phyloP scores from a whole-genome alignment of 495 filamentous ascomycete species.

The Aspergillus affinis region DNA sequence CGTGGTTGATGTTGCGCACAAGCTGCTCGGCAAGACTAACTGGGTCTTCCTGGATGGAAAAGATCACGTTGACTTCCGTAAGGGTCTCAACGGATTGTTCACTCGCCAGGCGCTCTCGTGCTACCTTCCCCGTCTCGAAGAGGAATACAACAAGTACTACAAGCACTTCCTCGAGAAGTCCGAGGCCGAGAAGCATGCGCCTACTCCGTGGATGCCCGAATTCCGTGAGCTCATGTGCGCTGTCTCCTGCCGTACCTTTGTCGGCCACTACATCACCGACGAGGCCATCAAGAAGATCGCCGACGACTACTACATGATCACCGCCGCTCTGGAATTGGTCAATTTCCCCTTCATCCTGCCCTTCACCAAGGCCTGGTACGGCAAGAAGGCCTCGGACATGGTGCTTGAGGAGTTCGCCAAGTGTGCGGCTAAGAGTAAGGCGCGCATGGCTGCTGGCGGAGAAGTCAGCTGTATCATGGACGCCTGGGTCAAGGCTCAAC shows the following conservation, averaged over 20 bases:
- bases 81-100: conserved; percentile 92
- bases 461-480: conserved; percentile 91
- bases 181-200: conserved; percentile 61
- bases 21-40: conserved; percentile 87
- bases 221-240: conserved; percentile 98
- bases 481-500: conserved; percentile 83
- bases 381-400: conserved; percentile 92
- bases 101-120: conserved; percentile 82
- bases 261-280: conserved; percentile 91
- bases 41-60: conserved; percentile 99
- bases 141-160: conserved; percentile 87
- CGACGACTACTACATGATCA: conserved; percentile 95
- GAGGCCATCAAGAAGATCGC: conserved; percentile 90
- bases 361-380: conserved; percentile 95
- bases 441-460: conserved; percentile 88
- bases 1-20: conserved; percentile 92
- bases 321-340: conserved; percentile 92
- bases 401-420: conserved; percentile 86
- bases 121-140: conserved; percentile 91
- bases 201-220: conserved; percentile 81
- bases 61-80: conserved; percentile 93
- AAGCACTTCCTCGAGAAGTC: conserved; percentile 73
- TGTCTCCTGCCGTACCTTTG: conserved; percentile 92
- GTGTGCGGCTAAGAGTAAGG: conserved; percentile 90
- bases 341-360: conserved; percentile 98